Conservation (phyloP, 768 basidiomycete species). For the Suillus tomentosus region DNA sequence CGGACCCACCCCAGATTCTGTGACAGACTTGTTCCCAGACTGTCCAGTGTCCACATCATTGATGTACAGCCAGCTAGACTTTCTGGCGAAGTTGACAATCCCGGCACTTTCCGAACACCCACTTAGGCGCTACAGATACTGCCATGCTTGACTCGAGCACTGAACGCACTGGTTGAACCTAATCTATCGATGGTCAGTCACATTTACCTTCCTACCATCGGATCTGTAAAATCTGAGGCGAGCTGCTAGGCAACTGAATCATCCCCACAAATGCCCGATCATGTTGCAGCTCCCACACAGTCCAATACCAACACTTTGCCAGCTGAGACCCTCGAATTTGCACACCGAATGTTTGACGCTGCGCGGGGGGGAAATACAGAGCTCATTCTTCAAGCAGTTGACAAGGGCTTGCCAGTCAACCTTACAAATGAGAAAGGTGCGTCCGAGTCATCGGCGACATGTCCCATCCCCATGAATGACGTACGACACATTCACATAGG, state of each 20-base stretch:
- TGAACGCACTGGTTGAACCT: not conserved
- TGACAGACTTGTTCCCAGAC: no score
- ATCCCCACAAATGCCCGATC: not conserved
- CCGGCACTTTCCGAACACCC: no score
- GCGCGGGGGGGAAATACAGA: slow-evolving; percentile 60
- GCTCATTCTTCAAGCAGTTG: slow-evolving; percentile 59
- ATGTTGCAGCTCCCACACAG: not conserved
- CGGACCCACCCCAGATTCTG: no score
- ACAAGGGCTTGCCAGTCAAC: slow-evolving; percentile 70
- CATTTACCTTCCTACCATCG: not conserved
- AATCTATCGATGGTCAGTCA: not conserved
- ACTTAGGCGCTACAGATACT: no score
- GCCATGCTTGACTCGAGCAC: not conserved
- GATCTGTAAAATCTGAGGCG: not conserved
- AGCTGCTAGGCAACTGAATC: slow-evolving; percentile 9
- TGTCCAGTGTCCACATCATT: no score
- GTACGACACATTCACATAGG: slow-evolving; percentile 40
- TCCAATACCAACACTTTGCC: slow-evolving; percentile 28
- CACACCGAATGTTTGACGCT: slow-evolving; percentile 74
- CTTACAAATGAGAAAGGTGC: slow-evolving; percentile 72
- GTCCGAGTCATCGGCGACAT: slow-evolving; percentile 9
- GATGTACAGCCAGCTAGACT: no score
- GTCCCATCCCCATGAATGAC: slow-evolving; percentile 1
- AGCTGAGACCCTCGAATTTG: slow-evolving; percentile 47
- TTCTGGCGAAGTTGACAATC: no score